Base-by-base conservation (phyloP, 148 eudicot genomes). In the Hydrangea macrophylla region DNA sequence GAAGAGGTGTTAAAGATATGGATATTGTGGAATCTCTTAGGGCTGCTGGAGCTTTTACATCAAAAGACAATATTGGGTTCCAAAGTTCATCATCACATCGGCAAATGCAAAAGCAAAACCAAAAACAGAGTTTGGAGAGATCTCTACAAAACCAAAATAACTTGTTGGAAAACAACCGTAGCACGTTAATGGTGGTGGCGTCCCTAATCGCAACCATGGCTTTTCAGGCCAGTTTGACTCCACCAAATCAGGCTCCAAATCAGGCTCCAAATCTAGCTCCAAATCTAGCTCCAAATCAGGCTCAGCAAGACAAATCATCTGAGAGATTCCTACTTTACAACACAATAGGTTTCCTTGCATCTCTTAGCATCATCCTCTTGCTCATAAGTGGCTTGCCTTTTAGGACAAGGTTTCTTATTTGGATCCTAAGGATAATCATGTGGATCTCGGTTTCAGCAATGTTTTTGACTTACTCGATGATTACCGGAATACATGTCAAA, bases 131-230 rank as follows among this genome's bases (percentile, higher is more conserved):
- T 18, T 33, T 23, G 44, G 26, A 60, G 9, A 18, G 36, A 5
- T 13, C 2, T 33, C 9, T 60, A 22, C 12, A 45, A 0, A 15
- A 7, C 18, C 27, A 23, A 2, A 55, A 20, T 0, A 51, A 62
- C 25, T 57, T 65, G 80, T 9, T 77, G 15, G 59, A 44, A 1
- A 63, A 44, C 50, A 62, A 68, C 8, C 35, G 58, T 4, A 50
- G 20, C 2, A 5, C 70, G 0, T 30, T 77, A 33, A 62, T 82
- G 75, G 64, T 82, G 1, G 80, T 75, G 23, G 79, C 82, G 4
- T 69, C 78, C 3, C 73, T 79, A 1, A 70, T 82, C 0, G 80
- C 80, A 9, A 62, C 85, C 27, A 75, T 79, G 51, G 78, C 82
- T 0, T 78, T 78, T 25, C 76, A 78, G 56, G 80, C 62, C 0